Percentiles rank a stretch among this genome's conserved stretches.
These are phyloP conservation scores for Botryotinia convoluta DNA, from an alignment of 2,329 filamentous ascomycete genomes.

Conservation along the genomic window DNA sequence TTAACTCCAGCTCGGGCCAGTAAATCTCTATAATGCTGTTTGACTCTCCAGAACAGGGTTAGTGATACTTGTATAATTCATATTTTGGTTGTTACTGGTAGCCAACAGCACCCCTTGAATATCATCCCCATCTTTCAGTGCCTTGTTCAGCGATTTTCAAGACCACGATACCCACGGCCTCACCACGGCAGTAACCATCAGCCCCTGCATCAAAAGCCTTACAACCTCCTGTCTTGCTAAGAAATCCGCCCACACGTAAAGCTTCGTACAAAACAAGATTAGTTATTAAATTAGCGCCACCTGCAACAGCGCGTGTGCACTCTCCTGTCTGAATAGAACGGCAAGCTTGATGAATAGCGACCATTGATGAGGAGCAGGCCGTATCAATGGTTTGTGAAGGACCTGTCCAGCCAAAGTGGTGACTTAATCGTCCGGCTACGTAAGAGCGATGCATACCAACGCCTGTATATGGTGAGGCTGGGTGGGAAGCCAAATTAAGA, in stretches of 20 bases:
- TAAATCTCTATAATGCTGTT: conserved; percentile 39
- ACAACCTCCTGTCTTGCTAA: conserved; percentile 2
- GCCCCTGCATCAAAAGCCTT: conserved; percentile 46
- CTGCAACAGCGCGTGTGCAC: conserved; percentile 5
- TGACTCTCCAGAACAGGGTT: conserved; percentile 49
- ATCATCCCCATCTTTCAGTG: conserved; percentile 46
- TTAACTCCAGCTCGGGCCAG: conserved; percentile 20
- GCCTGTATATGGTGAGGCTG: conserved; percentile 21
- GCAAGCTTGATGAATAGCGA: conserved; percentile 38
- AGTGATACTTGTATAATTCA: conserved; percentile 55
- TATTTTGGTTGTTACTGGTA: conserved; percentile 55
- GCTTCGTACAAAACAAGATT: neutral
- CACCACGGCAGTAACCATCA: conserved; percentile 55
- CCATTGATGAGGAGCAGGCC: conserved; percentile 41
- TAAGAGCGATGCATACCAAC: conserved; percentile 38
- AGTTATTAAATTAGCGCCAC: conserved; percentile 9
- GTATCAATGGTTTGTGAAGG: conserved; percentile 42
- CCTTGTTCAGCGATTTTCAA: conserved; percentile 43
- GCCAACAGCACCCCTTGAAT: conserved; percentile 55
- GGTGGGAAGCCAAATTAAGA: conserved; percentile 16
- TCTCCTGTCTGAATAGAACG: conserved; percentile 26
- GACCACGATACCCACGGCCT: conserved; percentile 48
- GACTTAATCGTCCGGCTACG: conserved; percentile 43
- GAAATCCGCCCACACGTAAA: neutral
- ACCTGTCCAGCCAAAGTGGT: conserved; percentile 42